These are phyloP conservation scores for Aspergillus quadricinctus DNA, from an alignment of 2,329 filamentous ascomycete genomes.

Conservation along the genomic window DNA sequence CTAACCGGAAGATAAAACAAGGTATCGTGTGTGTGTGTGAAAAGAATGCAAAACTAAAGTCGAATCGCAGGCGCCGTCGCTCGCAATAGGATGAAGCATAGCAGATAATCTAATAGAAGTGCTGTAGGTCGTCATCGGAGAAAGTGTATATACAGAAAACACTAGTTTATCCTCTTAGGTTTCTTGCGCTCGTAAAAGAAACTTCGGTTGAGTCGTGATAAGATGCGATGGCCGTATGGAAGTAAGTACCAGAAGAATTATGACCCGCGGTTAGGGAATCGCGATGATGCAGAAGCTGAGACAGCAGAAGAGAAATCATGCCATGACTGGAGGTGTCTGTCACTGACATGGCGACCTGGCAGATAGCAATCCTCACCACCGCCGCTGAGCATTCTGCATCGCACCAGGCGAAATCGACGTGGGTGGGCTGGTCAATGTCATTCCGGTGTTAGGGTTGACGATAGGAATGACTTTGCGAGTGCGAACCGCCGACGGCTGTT, in stretches of 20 bases:
- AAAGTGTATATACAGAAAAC: slow-evolving; percentile 33
- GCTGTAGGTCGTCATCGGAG: slow-evolving; percentile 32
- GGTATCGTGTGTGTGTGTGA: slow-evolving; percentile 29
- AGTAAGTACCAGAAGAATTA: slow-evolving; percentile 28
- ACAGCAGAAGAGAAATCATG: slow-evolving; percentile 27
- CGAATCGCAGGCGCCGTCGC: slow-evolving; percentile 40
- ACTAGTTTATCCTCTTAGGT: slow-evolving; percentile 28
- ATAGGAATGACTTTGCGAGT: slow-evolving; percentile 95
- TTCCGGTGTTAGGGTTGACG: slow-evolving; percentile 89
- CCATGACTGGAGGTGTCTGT: slow-evolving; percentile 25
- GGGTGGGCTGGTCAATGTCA: slow-evolving; percentile 82
- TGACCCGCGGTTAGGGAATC: slow-evolving; percentile 31
- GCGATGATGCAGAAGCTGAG: slow-evolving; percentile 35
- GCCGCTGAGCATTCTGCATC: slow-evolving; percentile 51
- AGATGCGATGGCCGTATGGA: slow-evolving; percentile 25
- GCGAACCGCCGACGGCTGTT: slow-evolving; percentile 85
- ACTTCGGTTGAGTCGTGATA: slow-evolving; percentile 25
- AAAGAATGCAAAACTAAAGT: slow-evolving; percentile 30
- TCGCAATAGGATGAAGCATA: slow-evolving; percentile 36
- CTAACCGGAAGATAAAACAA: slow-evolving; percentile 34
- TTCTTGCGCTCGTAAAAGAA: slow-evolving; percentile 23
- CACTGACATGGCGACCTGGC: slow-evolving; percentile 20
- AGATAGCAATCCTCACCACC: slow-evolving; percentile 33
- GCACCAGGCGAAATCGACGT: slow-evolving; percentile 63
- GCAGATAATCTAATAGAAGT: slow-evolving; percentile 30